Conservation (phyloP, 106 monocot species). For the Phalaenopsis aphrodite region DNA sequence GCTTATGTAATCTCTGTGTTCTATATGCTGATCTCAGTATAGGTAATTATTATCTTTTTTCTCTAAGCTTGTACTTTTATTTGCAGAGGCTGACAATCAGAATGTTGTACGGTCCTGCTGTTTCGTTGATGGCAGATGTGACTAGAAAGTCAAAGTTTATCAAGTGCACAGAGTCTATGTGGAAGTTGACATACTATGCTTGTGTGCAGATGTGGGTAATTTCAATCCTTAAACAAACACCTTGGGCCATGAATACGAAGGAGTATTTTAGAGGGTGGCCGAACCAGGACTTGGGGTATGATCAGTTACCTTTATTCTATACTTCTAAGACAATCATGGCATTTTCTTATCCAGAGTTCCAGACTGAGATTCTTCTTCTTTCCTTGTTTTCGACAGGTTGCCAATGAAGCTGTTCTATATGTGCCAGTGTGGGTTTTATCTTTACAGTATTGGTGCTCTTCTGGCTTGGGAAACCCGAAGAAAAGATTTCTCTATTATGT, state of each 20-base stretch:
- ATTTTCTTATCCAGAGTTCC: not conserved
- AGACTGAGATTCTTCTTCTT: not conserved
- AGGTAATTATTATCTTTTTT: not conserved
- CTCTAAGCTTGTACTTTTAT: not conserved
- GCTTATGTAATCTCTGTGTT: not conserved
- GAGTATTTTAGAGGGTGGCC: conserved; percentile 80
- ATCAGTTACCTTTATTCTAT: conserved; percentile 1
- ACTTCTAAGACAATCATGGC: not conserved
- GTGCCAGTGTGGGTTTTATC: conserved; percentile 92
- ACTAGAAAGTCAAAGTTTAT: conserved; percentile 43
- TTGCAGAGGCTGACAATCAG: conserved; percentile 37
- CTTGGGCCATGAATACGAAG: conserved; percentile 58
- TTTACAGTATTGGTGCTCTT: conserved; percentile 82
- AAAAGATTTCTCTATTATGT: conserved; percentile 90
- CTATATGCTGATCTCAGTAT: not conserved
- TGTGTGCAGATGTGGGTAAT: conserved; percentile 55
- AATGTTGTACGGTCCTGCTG: conserved; percentile 18
- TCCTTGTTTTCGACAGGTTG: conserved; percentile 21
- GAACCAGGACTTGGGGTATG: conserved; percentile 68
- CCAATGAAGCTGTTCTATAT: conserved; percentile 90
- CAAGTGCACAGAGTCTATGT: conserved; percentile 75
- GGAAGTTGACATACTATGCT: conserved; percentile 78
- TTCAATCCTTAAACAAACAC: conserved; percentile 43
- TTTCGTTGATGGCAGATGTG: conserved; percentile 28
- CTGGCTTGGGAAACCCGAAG: conserved; percentile 88